Evolutionary conservation across 768 basidiomycete genomes (phyloP).

Genomic region (Brasilioporus rufonigricans): DNA sequence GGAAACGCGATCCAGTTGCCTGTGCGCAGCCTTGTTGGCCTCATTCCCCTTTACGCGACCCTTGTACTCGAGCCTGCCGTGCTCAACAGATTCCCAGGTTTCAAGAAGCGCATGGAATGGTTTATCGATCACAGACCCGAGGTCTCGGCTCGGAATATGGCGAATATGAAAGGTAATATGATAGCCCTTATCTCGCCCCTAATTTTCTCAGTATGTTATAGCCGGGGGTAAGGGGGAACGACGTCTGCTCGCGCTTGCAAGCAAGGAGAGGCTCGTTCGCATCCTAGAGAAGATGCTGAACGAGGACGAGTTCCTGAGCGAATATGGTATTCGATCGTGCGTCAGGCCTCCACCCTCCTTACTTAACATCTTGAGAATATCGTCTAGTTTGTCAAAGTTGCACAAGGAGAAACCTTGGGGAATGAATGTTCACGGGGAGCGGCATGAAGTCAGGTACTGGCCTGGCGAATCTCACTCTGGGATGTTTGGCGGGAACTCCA

Average conservation of each 20-base stretch:
- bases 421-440: slow-evolving; percentile 89
- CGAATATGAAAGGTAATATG: slow-evolving; percentile 82
- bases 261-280: slow-evolving; percentile 83
- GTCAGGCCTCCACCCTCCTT: slow-evolving; percentile 30
- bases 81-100: slow-evolving; percentile 91
- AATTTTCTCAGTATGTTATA: slow-evolving; percentile 11
- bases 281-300: slow-evolving; percentile 97
- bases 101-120: slow-evolving; percentile 99
- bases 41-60: slow-evolving; percentile 95
- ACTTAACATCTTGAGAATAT: slow-evolving; percentile 5
- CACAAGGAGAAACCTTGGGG: slow-evolving; percentile 95
- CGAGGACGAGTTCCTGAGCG: slow-evolving; percentile 94
- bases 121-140: slow-evolving; percentile 92
- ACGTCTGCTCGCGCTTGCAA: slow-evolving; percentile 82
- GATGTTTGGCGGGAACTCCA: slow-evolving; percentile 99
- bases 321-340: slow-evolving; percentile 93
- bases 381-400: slow-evolving; percentile 74
- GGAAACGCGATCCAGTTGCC: slow-evolving; percentile 87
- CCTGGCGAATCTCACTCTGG: slow-evolving; percentile 95
- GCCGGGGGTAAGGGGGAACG: slow-evolving; percentile 79
- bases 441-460: slow-evolving; percentile 95
- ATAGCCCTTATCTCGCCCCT: not conserved
- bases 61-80: slow-evolving; percentile 88
- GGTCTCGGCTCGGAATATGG: slow-evolving; percentile 88
- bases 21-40: slow-evolving; percentile 91